These are phyloP conservation scores for Magnusiomyces tetraspermus DNA, from an alignment of 1,139 yeast species.

Conservation along the genomic window DNA sequence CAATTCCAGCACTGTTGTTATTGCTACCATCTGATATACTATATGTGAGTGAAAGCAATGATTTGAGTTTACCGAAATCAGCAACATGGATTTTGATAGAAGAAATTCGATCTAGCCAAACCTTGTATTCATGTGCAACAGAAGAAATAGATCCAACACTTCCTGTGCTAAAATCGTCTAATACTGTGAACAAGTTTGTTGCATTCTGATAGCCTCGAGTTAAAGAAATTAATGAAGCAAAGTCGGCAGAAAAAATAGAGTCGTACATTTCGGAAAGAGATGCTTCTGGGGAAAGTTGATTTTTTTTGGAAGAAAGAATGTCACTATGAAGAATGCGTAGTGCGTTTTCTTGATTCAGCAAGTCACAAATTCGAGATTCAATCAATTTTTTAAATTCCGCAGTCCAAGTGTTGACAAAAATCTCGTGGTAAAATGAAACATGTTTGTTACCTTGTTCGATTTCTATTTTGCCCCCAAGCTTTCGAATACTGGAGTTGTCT, in stretches of 20 bases:
- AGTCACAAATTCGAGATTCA: conserved; percentile 3
- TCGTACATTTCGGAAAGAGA: conserved; percentile 6
- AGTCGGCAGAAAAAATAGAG: conserved; percentile 11
- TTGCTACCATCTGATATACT: conserved; percentile 1
- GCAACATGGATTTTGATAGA: conserved; percentile 10
- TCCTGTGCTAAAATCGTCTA: conserved; percentile 11
- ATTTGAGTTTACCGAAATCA: conserved; percentile 11
- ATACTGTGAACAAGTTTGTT: conserved; percentile 5
- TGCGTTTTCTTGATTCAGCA: conserved; percentile 11
- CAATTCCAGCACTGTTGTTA: background rate
- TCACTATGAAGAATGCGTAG: conserved; percentile 13
- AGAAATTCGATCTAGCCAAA: conserved; percentile 13
- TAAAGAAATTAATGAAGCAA: conserved; percentile 5
- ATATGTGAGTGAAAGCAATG: conserved; percentile 5
- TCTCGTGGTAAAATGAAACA: conserved; percentile 16
- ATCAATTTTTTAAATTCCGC: conserved; percentile 16
- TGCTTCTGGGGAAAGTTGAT: background rate
- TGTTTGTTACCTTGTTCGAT: conserved; percentile 1
- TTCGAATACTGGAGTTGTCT: conserved; percentile 17
- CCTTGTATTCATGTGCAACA: conserved; percentile 11
- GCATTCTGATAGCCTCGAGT: conserved; percentile 11
- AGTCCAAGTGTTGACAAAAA: conserved; percentile 19
- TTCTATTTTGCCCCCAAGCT: conserved; percentile 9
- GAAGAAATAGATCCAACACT: conserved; percentile 11
- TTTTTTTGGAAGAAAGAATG: conserved; percentile 1